These are phyloP conservation scores for Xylariaceae sp. DNA, from an alignment of 2,329 filamentous ascomycete genomes.

Conservation along the genomic window DNA sequence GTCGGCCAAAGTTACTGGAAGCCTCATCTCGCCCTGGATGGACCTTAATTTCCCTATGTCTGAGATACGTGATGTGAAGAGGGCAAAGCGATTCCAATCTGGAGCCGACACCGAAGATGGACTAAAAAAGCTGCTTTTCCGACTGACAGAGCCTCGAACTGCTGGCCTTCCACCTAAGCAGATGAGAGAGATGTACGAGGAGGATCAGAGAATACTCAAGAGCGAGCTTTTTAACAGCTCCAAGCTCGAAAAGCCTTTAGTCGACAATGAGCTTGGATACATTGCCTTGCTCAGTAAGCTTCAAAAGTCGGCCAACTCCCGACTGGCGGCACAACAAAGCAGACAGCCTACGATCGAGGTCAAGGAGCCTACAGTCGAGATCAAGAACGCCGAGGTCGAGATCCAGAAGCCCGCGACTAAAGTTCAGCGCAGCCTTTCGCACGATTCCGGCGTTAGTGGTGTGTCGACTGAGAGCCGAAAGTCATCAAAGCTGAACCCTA, in stretches of 20 bases:
- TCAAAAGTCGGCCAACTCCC: slow-evolving; percentile 13
- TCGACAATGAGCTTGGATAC: slow-evolving; percentile 7
- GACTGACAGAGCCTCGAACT: slow-evolving; percentile 17
- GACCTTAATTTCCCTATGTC: slow-evolving; percentile 16
- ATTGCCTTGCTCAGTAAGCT: slow-evolving; percentile 18
- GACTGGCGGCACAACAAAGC: background rate
- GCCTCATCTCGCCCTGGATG: slow-evolving; percentile 2
- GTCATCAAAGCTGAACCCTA: slow-evolving; percentile 5
- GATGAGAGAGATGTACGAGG: slow-evolving; percentile 15
- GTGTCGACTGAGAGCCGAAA: slow-evolving; percentile 6
- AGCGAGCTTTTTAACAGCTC: too few relatives aligned
- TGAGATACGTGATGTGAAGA: slow-evolving; percentile 15
- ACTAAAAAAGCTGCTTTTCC: slow-evolving; percentile 9
- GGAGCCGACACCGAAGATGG: slow-evolving; percentile 8
- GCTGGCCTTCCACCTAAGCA: slow-evolving; percentile 16
- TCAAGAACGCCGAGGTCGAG: background rate
- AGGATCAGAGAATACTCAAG: background rate
- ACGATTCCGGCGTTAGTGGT: slow-evolving; percentile 15
- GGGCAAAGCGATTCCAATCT: slow-evolving; percentile 12
- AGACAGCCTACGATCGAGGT: slow-evolving; percentile 1
- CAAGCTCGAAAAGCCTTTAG: too few relatives aligned
- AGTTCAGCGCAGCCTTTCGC: slow-evolving; percentile 7
- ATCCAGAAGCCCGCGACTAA: slow-evolving; percentile 2
- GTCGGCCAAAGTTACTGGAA: slow-evolving; percentile 4
- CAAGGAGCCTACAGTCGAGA: background rate